Base-by-base conservation (phyloP, 352 stramenopile species). In the Pythium biforme region DNA sequence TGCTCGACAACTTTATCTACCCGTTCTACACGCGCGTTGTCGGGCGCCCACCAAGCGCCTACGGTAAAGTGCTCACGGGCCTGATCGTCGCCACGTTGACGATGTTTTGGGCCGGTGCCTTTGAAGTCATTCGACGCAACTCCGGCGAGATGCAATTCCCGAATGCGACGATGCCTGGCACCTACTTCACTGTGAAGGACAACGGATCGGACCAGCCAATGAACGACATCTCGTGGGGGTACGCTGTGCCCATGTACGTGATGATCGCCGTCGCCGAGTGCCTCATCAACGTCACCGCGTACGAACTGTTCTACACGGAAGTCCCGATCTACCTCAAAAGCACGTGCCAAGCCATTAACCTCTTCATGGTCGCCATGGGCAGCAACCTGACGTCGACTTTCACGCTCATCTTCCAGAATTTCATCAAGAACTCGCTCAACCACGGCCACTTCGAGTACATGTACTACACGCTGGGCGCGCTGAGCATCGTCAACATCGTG, bases 391-490 rank as follows among this genome's bases (percentile, higher is more conserved):
- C 84, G 43, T 95, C 86, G 33, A 93, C 83, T 27, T 95, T 95
- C 70, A 95, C 86, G 55, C 72, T 95, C 27, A 69, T 93, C 1
- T 95, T 95, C 65, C 79, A 90, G 27, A 60, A 81, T 49, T 89
- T 78, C 56, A 91, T 94, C 59, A 71, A 91, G n/a, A 40, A 90
- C 26, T 67, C 86, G 51, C 74, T 95, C 33, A 92, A 95, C 61
- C 55, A 90, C 27, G 84, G 84, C 40, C 73, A 95, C 55, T 90
- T 95, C 64, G 86, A 95, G 81, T 93, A 94, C 81, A 95, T 95
- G 86, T 95, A 88, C 72, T 95, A 83, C 74, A 88, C 83, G 27
- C 74, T 95, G 11, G 86, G 83, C 10, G 77, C 69, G 20, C 62
- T 93, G 20, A 88, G 83, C 47, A 59, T 89, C 29, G 29, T 95